Evolutionary conservation across 345 rosid genomes (phyloP), one percentile per base, ranked within the genome.

Genomic region (Hibiscus trionum): DNA sequence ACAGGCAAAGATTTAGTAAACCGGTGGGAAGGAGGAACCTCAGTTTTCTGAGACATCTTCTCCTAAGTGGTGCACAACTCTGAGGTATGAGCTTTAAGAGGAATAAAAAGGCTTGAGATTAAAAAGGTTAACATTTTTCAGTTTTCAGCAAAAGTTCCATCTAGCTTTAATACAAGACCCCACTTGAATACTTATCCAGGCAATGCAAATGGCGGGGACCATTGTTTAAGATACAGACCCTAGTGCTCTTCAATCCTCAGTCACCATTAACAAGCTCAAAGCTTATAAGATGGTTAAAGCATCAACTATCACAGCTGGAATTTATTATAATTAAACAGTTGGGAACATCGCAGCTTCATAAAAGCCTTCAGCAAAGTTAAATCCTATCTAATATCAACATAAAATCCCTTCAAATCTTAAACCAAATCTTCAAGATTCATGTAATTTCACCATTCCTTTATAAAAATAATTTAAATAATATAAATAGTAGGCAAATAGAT

Each of bases 1-100:
- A 81, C 88, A 0, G 97, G 96, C 82, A 88, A 71, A 19, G 96
- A 90, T 82, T 87, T 83, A 82, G 90, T 84, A 15, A 86, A 80
- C 79, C 84, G 85, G 74, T 88, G 76, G 47, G 87, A 82, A 74
- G 91, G 87, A 56, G 74, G 72, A 73, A 81, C 80, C 84, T 11
- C 79, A 31, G 78, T 75, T 62, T 79, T 85, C 78, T 79, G 87
- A 1, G 84, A 72, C 93, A 88, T 91, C 75, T 77, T 85, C 74
- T 72, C 83, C 72, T 50, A 24, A 6, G 27, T 57, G 49, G 19
- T 64, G n/a, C 74, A 59, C 39, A 66, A 72, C 62, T 79, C 84
- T 82, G 77, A 73, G 76, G 80, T 76, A 66, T 49, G 79, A 82
- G 65, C 63, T 81, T 57, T 55, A 65, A 64, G 61, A 75, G 70